Conservation (phyloP, 1,284 basidiomycete species). For the Lentinus polychrous region DNA sequence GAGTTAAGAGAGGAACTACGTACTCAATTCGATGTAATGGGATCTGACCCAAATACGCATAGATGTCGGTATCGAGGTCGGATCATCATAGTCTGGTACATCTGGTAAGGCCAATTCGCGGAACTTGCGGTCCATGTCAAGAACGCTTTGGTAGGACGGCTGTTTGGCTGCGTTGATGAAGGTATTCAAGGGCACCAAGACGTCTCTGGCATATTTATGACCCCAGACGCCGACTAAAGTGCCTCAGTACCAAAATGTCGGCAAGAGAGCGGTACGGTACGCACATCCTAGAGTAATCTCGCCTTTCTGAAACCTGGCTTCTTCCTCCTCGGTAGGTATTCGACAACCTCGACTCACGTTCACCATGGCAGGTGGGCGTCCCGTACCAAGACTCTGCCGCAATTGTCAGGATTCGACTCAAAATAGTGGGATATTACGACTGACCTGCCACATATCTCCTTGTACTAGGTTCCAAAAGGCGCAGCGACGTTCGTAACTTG, state of each 20-base stretch:
- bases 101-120: conserved; percentile 27
- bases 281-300: conserved; percentile 40
- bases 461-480: conserved; percentile 50
- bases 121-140: conserved; percentile 40
- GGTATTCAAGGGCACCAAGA: conserved; percentile 36
- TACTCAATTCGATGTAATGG: conserved; percentile 42
- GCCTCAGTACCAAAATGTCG: conserved; percentile 5
- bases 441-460: conserved; percentile 39
- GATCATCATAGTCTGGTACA: conserved; percentile 11
- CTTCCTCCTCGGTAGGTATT: conserved; percentile 38
- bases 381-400: conserved; percentile 39
- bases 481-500: conserved; percentile 44
- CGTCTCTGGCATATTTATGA: conserved; percentile 32
- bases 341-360: conserved; percentile 33
- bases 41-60: conserved; percentile 39
- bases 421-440: conserved; percentile 8
- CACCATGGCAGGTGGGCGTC: conserved; percentile 39
- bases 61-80: conserved; percentile 26
- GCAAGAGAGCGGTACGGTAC: conserved; percentile 13
- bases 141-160: conserved; percentile 36
- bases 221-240: conserved; percentile 41
- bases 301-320: conserved; percentile 32
- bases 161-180: conserved; percentile 33
- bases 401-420: conserved; percentile 1
- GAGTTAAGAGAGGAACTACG: conserved; percentile 13